Evolutionary conservation across 1,139 yeast species (phyloP).

Genomic region (Nadsonia starkeyi-henricii): DNA sequence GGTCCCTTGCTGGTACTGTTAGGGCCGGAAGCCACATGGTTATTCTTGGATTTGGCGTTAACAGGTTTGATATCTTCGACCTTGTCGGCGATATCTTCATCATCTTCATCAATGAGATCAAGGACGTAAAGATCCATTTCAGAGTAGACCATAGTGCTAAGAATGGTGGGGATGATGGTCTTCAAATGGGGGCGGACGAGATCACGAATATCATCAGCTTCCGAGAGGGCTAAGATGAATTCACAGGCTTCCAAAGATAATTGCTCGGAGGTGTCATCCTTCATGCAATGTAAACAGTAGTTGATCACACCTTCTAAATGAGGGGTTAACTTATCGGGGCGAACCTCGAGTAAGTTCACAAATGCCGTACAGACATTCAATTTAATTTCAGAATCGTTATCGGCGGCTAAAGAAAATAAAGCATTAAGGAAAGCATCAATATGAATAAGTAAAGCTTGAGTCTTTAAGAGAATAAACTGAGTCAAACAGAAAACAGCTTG

Average conservation of each 20-base stretch:
- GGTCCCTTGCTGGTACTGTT: constrained; percentile 6
- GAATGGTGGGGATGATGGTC: constrained; percentile 55
- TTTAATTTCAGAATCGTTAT: constrained; percentile 42
- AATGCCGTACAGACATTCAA: constrained; percentile 71
- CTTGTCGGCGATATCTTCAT: constrained; percentile 65
- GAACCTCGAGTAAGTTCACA: constrained; percentile 52
- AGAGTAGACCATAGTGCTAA: constrained; percentile 76
- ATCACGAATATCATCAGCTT: constrained; percentile 33
- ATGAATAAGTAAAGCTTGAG: constrained; percentile 50
- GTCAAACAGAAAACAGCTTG: constrained; percentile 61
- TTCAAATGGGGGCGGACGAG: constrained; percentile 36
- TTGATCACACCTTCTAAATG: constrained; percentile 76
- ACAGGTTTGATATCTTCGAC: constrained; percentile 81
- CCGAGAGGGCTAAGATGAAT: constrained; percentile 65
- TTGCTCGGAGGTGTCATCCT: constrained; percentile 31
- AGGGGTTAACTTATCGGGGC: constrained; percentile 70
- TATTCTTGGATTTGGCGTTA: constrained; percentile 52
- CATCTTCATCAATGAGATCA: constrained; percentile 46
- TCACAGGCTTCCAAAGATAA: constrained; percentile 91
- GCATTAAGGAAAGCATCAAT: constrained; percentile 52
- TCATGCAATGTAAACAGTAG: constrained; percentile 71
- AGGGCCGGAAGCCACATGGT: constrained; percentile 27
- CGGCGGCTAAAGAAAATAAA: constrained; percentile 45
- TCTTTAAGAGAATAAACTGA: constrained; percentile 55
- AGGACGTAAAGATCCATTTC: constrained; percentile 65